These are phyloP conservation scores for Amoeboaphelidium protococcarum DNA, from an alignment of 371 early-diverging fungal genomes.

Conservation along the genomic window DNA sequence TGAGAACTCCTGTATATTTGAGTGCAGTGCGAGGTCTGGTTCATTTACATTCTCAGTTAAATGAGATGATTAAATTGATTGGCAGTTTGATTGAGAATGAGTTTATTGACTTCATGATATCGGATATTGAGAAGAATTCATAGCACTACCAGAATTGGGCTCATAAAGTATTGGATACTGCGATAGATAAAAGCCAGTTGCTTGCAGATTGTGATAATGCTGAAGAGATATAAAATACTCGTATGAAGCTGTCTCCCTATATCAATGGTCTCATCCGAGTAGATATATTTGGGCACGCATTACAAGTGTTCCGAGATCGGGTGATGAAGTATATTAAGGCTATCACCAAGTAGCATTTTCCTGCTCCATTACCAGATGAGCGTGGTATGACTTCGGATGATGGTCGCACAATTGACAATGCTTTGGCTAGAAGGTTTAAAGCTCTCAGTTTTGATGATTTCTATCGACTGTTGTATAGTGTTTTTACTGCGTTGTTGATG, in stretches of 20 bases:
- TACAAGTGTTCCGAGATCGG: slow-evolving; percentile 39
- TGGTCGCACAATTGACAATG: too few relatives aligned
- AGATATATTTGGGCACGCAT: slow-evolving; percentile 25
- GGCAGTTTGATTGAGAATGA: slow-evolving; percentile 43
- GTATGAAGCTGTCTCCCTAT: slow-evolving; percentile 30
- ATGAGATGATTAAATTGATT: slow-evolving; percentile 32
- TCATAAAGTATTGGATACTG: slow-evolving; percentile 4
- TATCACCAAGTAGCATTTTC: slow-evolving; percentile 27
- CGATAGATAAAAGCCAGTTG: slow-evolving; percentile 4
- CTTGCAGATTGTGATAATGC: neutral
- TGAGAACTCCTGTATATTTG: slow-evolving; percentile 1
- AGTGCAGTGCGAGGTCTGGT: slow-evolving; percentile 27
- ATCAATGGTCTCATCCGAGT: slow-evolving; percentile 44
- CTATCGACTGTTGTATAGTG: slow-evolving; percentile 37
- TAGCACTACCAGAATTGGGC: slow-evolving; percentile 10
- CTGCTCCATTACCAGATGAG: neutral
- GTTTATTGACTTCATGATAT: slow-evolving; percentile 25
- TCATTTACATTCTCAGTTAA: slow-evolving; percentile 29
- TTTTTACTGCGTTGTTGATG: too few relatives aligned
- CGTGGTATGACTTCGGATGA: too few relatives aligned
- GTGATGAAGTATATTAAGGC: slow-evolving; percentile 40
- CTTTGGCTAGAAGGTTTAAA: slow-evolving; percentile 14
- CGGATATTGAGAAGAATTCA: slow-evolving; percentile 33
- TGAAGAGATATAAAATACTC: neutral
- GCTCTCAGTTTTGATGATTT: slow-evolving; percentile 54